phyloP scores from a whole-genome alignment of 2,329 filamentous ascomycete species.

The Tolypocladium sp. region DNA sequence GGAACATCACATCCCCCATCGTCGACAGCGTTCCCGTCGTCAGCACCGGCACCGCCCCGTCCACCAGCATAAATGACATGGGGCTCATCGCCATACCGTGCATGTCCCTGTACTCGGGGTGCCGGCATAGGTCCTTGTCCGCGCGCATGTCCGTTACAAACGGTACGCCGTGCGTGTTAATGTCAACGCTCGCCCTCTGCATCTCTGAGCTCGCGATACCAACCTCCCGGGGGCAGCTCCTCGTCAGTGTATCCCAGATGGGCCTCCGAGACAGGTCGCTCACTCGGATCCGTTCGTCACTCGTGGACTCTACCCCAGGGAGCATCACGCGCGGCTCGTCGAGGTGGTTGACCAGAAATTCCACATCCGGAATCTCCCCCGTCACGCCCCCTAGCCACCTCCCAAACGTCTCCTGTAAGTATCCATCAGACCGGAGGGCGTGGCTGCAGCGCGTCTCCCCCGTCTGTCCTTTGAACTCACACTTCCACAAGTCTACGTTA shows the following conservation, averaged over 20 bases:
- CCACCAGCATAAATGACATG: constrained; percentile 27
- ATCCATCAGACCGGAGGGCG: constrained; percentile 21
- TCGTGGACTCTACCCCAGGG: constrained; percentile 4
- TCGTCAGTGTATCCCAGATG: constrained; percentile 22
- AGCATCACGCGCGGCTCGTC: constrained; percentile 37
- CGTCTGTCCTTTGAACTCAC: constrained; percentile 15
- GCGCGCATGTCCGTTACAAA: constrained; percentile 23
- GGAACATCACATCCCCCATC: constrained; percentile 43
- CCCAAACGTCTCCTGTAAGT: constrained; percentile 21
- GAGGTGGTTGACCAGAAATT: constrained; percentile 35
- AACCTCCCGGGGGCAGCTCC: constrained; percentile 11
- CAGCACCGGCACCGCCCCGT: constrained; percentile 34
- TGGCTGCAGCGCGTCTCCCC: constrained; percentile 24
- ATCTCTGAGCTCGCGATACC: background rate
- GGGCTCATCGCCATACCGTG: constrained; percentile 38
- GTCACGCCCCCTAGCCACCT: constrained; percentile 14
- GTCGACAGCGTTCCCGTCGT: constrained; percentile 34
- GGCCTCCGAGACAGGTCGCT: constrained; percentile 16
- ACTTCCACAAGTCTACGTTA: constrained; percentile 27
- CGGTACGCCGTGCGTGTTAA: constrained; percentile 16
- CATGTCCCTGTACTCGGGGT: constrained; percentile 30
- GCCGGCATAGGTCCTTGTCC: constrained; percentile 30
- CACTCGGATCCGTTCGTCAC: constrained; percentile 5
- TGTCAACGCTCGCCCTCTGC: background rate
- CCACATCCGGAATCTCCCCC: constrained; percentile 23